Base-by-base conservation (phyloP, 2,329 filamentous ascomycete genomes). In the Claviceps digitariae region DNA sequence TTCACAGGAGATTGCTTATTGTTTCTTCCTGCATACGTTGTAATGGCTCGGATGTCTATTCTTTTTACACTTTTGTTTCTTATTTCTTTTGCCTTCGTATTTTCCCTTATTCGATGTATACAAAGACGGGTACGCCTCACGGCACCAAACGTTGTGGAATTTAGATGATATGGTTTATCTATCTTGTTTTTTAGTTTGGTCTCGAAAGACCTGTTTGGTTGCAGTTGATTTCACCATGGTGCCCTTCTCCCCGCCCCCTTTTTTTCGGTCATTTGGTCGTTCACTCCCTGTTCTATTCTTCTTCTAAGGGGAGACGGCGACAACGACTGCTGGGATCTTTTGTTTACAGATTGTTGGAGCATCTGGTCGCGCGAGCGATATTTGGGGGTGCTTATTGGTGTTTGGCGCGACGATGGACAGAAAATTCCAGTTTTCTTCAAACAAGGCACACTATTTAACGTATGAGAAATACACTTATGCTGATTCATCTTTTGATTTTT, bases 121-220 rank as follows among this genome's bases (percentile, higher is more conserved):
- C 59, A 63, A 63, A 68, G 66, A 69, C 61, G 64, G 65, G 62
- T 62, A 63, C 58, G 67, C 67, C 67, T 69, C 67, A 65, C 67
- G 67, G 67, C 67, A 66, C 58, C 61, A 61, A 58, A 62, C 54
- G 60, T 55, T 63, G n/a, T 63, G 60, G 54, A 44, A 23, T 59
- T 57, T 57, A 62, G 53, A 51, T 44, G 48, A 36, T 48, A 12
- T 13, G 15, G n/a, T 34, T 48, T 38, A 47, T 46, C 31, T 20
- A 9, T 25, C 48, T 41, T 27, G 48, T 27, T 50, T 41, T 41
- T 29, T 20, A 41, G 23, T 50, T 36, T 49, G 45, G 58, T 20
- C 31, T 12, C 2, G 10, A 34, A 9, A 34, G 31, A 34, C 31
- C 9, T 34, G 10, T 34, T 34, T 34, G 31, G 31, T 34, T 34